These are phyloP conservation scores for Orychophragmus violaceus DNA, from an alignment of 345 rosid species.

Conservation along the genomic window DNA sequence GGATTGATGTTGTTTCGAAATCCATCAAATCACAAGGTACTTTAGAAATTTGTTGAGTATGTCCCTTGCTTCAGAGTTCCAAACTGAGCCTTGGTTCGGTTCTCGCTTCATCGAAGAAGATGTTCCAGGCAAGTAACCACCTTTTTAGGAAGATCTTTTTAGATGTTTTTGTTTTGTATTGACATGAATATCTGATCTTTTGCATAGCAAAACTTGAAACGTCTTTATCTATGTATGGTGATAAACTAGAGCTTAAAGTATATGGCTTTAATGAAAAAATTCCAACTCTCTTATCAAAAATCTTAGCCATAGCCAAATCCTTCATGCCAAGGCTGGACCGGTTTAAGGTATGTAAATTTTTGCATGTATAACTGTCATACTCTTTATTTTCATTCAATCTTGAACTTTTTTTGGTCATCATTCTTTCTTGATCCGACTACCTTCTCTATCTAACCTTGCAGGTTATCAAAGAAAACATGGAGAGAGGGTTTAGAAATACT, in stretches of 20 bases:
- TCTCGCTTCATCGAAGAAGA: conserved; percentile 64
- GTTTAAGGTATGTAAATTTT: conserved; percentile 50
- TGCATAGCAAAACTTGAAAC: conserved; percentile 90
- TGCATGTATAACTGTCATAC: background rate
- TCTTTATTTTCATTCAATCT: background rate
- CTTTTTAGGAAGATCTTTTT: conserved; percentile 3
- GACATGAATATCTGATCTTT: conserved; percentile 2
- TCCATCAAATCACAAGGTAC: conserved; percentile 61
- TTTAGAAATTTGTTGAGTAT: background rate
- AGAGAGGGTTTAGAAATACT: conserved; percentile 66
- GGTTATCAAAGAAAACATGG: conserved; percentile 87
- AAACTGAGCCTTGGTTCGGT: conserved; percentile 86
- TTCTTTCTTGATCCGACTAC: background rate
- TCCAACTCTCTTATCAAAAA: conserved; percentile 61
- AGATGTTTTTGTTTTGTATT: conserved; percentile 10
- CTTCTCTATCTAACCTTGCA: conserved; percentile 26
- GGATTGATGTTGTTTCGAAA: conserved; percentile 87
- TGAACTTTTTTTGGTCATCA: background rate
- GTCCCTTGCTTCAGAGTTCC: conserved; percentile 47
- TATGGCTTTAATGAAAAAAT: conserved; percentile 92
- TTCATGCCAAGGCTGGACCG: conserved; percentile 72
- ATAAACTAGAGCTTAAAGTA: conserved; percentile 82
- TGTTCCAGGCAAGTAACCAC: conserved; percentile 63
- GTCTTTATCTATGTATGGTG: conserved; percentile 55
- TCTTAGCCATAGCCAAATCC: conserved; percentile 60